A percentile compares a stretch with the other conserved stretches of the same genome.
These are phyloP conservation scores for Eucalyptus virginea DNA, from an alignment of 345 rosid genomes.

Conservation along the genomic window DNA sequence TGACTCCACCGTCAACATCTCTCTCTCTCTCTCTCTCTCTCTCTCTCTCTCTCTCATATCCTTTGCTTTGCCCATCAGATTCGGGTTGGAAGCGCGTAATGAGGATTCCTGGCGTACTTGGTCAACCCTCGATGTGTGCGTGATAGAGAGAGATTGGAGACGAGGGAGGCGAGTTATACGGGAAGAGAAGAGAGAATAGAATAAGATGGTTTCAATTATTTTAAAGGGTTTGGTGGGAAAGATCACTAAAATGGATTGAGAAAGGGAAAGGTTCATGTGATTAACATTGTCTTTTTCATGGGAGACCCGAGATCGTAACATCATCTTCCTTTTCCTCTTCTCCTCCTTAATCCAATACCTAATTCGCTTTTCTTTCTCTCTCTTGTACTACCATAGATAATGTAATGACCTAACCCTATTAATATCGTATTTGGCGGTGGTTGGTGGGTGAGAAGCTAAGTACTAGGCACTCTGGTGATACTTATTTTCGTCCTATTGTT, in stretches of 20 bases:
- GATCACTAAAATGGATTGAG: neutral
- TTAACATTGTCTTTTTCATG: neutral
- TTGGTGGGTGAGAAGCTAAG: neutral
- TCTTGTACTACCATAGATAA: neutral
- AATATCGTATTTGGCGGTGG: neutral
- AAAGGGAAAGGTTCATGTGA: neutral
- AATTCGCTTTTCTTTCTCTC: neutral
- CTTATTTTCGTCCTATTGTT: neutral
- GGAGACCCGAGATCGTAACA: neutral
- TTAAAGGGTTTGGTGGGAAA: neutral
- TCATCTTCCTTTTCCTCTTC: neutral
- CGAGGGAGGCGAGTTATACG: neutral
- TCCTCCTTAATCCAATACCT: neutral
- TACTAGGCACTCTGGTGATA: neutral
- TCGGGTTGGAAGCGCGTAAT: neutral
- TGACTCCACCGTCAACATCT: neutral
- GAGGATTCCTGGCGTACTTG: neutral
- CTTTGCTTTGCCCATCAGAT: neutral
- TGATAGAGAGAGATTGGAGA: neutral
- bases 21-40: neutral
- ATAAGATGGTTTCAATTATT: neutral
- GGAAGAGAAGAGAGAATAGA: neutral
- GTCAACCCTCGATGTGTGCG: neutral
- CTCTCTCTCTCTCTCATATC: neutral
- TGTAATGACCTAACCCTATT: neutral